Conservation (phyloP, 179 eudicot species). For the Heliamphora pulchella region DNA sequence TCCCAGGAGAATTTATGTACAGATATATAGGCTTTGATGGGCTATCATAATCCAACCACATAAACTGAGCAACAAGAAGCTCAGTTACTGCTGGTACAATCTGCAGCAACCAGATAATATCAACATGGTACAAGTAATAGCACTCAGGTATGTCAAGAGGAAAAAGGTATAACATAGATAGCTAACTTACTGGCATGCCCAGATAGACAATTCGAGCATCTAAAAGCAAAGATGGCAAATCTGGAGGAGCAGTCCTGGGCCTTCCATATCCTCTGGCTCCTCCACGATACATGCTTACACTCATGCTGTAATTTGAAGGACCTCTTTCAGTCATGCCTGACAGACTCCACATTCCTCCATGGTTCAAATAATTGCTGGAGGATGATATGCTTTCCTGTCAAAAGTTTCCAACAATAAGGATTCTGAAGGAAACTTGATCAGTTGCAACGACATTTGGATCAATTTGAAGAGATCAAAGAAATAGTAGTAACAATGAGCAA, state of each 20-base stretch:
- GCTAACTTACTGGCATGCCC: conserved; percentile 82
- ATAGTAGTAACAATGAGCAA: background rate
- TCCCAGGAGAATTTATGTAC: conserved; percentile 78
- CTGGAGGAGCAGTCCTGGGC: conserved; percentile 80
- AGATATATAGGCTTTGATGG: conserved; percentile 75
- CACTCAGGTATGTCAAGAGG: background rate
- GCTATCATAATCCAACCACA: conserved; percentile 79
- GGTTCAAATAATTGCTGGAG: conserved; percentile 47
- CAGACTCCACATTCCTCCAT: conserved; percentile 59
- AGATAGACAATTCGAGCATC: conserved; percentile 73
- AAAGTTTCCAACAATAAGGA: conserved; percentile 15
- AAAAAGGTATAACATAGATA: background rate
- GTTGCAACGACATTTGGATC: background rate
- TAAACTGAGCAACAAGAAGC: conserved; percentile 80
- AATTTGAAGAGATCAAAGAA: background rate
- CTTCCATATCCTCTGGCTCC: conserved; percentile 64
- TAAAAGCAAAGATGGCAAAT: conserved; percentile 72
- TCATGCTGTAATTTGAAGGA: conserved; percentile 69
- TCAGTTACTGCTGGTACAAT: conserved; percentile 79
- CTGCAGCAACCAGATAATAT: conserved; percentile 39
- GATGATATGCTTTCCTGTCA: conserved; percentile 73
- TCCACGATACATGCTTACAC: conserved; percentile 61
- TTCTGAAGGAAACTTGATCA: background rate
- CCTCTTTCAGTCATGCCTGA: conserved; percentile 51
- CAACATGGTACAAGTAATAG: conserved; percentile 9